Percentiles rank a stretch among this genome's conserved stretches.
These are phyloP conservation scores for Orbilia blumenaviensis DNA, from an alignment of 2,329 filamentous ascomycete species.

Conservation along the genomic window DNA sequence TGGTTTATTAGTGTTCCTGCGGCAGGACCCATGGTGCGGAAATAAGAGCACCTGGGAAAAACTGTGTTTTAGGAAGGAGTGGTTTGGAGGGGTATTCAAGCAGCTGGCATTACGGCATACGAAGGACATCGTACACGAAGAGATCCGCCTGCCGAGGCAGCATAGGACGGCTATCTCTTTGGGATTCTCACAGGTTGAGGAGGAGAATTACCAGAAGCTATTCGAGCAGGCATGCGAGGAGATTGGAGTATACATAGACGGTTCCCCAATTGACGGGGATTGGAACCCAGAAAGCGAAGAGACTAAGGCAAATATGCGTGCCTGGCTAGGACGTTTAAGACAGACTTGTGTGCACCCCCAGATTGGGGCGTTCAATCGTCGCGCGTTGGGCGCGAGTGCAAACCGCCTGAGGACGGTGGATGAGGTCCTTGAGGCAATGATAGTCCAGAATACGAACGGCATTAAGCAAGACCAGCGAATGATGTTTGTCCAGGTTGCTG, in stretches of 20 bases:
- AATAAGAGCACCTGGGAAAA: conserved; percentile 73
- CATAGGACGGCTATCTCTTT: conserved; percentile 77
- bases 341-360: conserved; percentile 88
- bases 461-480: conserved; percentile 75
- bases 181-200: conserved; percentile 89
- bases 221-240: conserved; percentile 78
- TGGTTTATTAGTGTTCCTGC: conserved; percentile 82
- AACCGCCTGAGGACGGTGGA: conserved; percentile 80
- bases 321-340: conserved; percentile 78
- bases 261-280: conserved; percentile 59
- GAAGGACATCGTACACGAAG: conserved; percentile 79
- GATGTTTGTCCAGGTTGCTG: conserved; percentile 71
- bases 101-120: conserved; percentile 82
- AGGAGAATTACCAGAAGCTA: conserved; percentile 83
- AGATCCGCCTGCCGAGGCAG: conserved; percentile 81
- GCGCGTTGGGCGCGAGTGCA: conserved; percentile 68
- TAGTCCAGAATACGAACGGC: conserved; percentile 78
- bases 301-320: conserved; percentile 76
- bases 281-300: conserved; percentile 72
- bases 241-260: conserved; percentile 70
- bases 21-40: conserved; percentile 77
- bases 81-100: conserved; percentile 76
- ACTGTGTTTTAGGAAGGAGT: conserved; percentile 69
- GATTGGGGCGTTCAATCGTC: conserved; percentile 74
- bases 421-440: conserved; percentile 85